phyloP scores from a whole-genome alignment of 345 rosid genomes.

The Orychophragmus violaceus region DNA sequence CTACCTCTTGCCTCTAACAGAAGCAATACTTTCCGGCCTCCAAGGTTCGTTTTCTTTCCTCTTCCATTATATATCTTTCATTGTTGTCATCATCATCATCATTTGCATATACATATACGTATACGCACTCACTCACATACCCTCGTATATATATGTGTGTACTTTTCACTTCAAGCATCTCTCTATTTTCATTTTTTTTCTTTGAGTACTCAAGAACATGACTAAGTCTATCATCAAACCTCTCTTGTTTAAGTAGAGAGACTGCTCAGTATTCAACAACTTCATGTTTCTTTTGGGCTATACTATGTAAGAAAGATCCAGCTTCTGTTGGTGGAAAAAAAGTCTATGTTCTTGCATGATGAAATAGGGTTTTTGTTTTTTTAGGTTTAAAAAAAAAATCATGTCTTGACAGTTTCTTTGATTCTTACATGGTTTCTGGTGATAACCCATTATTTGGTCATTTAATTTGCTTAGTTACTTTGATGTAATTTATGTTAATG shows the following conservation, averaged over 20 bases:
- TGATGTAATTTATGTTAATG: slow-evolving; percentile 6
- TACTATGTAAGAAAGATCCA: slow-evolving; percentile 12
- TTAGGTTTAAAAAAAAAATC: background rate
- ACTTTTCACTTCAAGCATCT: slow-evolving; percentile 1
- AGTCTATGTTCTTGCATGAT: slow-evolving; percentile 20
- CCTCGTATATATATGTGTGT: background rate
- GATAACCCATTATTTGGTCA: background rate
- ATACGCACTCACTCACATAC: background rate
- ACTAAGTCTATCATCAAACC: slow-evolving; percentile 8
- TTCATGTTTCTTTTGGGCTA: slow-evolving; percentile 7
- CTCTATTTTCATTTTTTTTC: slow-evolving; percentile 17
- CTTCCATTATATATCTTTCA: slow-evolving; percentile 19
- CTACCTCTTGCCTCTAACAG: slow-evolving; percentile 36
- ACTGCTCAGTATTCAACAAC: background rate
- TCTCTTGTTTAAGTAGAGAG: slow-evolving; percentile 1
- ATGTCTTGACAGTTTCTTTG: background rate
- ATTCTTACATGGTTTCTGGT: background rate
- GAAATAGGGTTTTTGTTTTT: slow-evolving; percentile 16
- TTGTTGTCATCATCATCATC: slow-evolving; percentile 21
- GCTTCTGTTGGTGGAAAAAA: background rate
- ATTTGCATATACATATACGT: background rate
- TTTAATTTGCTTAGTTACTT: background rate
- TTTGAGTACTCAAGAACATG: slow-evolving; percentile 25
- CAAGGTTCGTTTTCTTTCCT: slow-evolving; percentile 37
- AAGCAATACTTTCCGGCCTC: slow-evolving; percentile 30